Evolutionary conservation across 306 rosid genomes (phyloP).

Genomic region (Ochetophila trinervis): DNA sequence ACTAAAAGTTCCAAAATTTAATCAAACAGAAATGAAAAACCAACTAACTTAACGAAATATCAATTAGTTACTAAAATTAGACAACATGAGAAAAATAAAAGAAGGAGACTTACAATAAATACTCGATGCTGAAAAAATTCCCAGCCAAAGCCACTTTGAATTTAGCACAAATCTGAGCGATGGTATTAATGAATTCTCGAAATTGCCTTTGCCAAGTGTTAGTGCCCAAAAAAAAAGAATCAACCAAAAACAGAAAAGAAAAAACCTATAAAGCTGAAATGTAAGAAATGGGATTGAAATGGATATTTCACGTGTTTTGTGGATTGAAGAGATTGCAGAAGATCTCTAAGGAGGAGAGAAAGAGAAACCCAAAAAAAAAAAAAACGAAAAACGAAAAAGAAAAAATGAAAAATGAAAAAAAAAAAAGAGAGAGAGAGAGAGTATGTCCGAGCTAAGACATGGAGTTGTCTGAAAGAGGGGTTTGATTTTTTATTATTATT

Average conservation of each 20-base stretch:
- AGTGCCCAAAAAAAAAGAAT: conserved; percentile 1
- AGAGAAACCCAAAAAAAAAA: background rate
- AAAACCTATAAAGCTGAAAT: conserved; percentile 41
- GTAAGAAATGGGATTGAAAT: conserved; percentile 41
- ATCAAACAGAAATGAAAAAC: conserved; percentile 14
- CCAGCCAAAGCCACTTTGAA: conserved; percentile 43
- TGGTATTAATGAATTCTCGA: conserved; percentile 27
- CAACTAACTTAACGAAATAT: conserved; percentile 39
- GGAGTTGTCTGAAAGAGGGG: conserved; percentile 26
- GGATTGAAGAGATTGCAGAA: conserved; percentile 48
- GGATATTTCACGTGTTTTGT: conserved; percentile 38
- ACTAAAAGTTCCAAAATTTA: conserved; percentile 24
- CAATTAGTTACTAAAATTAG: conserved; percentile 29
- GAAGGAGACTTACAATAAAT: conserved; percentile 39
- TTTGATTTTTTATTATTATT: background rate
- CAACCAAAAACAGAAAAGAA: background rate
- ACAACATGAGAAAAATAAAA: conserved; percentile 29
- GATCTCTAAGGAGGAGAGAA: conserved; percentile 44
- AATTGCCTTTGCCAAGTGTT: conserved; percentile 12
- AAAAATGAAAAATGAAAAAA: background rate
- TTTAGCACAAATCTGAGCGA: conserved; percentile 52
- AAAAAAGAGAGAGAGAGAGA: background rate
- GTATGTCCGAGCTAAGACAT: conserved; percentile 27
- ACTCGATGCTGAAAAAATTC: conserved; percentile 40
- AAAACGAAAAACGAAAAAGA: background rate